phyloP scores from a whole-genome alignment of 805 yeast species.

The Tetrapisispora namnaoensis region DNA sequence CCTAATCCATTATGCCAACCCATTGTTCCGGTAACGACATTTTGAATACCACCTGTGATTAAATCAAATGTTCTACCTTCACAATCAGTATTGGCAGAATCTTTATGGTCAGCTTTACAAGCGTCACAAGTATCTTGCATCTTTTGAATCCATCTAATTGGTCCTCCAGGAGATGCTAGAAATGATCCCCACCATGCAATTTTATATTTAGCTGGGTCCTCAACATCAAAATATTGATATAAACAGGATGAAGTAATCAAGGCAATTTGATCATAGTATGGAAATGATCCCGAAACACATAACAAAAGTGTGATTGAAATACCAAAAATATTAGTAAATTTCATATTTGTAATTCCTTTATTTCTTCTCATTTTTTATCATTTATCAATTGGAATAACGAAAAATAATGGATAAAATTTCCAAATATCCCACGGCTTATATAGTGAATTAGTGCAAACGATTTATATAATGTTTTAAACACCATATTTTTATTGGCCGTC shows the following conservation, averaged over 20 bases:
- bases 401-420: no score
- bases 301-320: no score
- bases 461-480: no score
- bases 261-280: background rate
- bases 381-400: no score
- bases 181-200: no score
- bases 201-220: background rate
- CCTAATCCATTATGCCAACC: background rate
- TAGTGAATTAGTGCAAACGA: no score
- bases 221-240: background rate
- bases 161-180: background rate
- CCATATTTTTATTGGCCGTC: no score
- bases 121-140: background rate
- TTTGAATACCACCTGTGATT: background rate
- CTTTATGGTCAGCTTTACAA: background rate
- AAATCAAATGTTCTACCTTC: background rate
- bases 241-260: background rate
- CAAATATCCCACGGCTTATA: no score
- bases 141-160: background rate
- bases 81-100: background rate
- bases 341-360: no score
- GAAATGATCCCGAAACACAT: no score
- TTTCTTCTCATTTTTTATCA: no score
- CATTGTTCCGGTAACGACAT: background rate
- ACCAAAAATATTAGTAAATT: no score